Conservation (phyloP, 2,329 filamentous ascomycete species). For the Fusarium oxysporum region DNA sequence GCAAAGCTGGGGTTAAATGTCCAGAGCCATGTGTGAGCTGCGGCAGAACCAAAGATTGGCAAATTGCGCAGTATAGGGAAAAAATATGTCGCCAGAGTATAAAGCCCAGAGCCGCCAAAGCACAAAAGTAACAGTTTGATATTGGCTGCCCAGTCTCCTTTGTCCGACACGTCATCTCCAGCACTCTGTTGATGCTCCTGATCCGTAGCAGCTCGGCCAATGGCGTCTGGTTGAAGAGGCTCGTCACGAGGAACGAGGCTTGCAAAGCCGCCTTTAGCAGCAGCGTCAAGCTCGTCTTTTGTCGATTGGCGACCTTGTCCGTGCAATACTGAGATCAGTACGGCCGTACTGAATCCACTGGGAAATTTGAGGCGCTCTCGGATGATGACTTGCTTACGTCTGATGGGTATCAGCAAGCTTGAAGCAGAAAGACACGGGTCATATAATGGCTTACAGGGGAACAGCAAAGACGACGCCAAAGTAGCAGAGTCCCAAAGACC, state of each 20-base stretch:
- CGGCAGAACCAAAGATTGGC: conserved; percentile 82
- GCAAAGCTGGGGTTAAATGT: conserved; percentile 96
- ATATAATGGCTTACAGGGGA: conserved; percentile 67
- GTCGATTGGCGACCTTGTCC: conserved; percentile 60
- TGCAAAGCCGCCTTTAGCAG: conserved; percentile 56
- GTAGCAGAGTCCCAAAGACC: conserved; percentile 93
- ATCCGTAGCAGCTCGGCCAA: conserved; percentile 40
- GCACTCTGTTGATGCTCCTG: conserved; percentile 52
- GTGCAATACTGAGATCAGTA: conserved; percentile 92
- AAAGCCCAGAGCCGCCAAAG: conserved; percentile 69
- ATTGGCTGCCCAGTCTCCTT: conserved; percentile 58
- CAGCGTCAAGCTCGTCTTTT: conserved; percentile 50
- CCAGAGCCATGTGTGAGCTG: conserved; percentile 90
- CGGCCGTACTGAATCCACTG: conserved; percentile 92
- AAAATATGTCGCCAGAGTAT: conserved; percentile 91
- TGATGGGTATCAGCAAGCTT: conserved; percentile 40
- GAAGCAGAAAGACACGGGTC: neutral
- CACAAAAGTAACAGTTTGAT: conserved; percentile 67
- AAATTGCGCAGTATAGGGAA: conserved; percentile 85
- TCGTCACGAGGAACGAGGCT: conserved; percentile 54
- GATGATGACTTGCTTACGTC: conserved; percentile 89
- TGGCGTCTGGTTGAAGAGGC: conserved; percentile 31
- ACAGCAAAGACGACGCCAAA: conserved; percentile 98
- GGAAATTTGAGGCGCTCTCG: conserved; percentile 93
- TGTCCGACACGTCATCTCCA: conserved; percentile 20